Percentiles rank a stretch among this genome's conserved stretches.
These are phyloP conservation scores for Fennellomyces sp. DNA, from an alignment of 371 early-diverging fungal genomes.

Conservation along the genomic window DNA sequence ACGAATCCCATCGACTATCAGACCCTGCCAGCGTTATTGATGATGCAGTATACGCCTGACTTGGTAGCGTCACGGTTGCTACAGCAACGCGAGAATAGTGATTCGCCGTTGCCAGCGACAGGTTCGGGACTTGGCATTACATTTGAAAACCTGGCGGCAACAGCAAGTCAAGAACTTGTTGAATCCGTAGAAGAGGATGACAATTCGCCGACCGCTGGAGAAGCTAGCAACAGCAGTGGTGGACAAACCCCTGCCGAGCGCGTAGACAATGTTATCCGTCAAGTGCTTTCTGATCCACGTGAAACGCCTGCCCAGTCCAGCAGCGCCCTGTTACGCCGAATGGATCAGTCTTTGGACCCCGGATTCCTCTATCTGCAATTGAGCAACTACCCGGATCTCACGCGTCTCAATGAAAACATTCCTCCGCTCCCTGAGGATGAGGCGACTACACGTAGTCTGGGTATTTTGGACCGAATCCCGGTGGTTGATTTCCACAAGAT, in stretches of 20 bases:
- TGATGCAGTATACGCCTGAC: slow-evolving; percentile 63
- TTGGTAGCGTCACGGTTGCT: slow-evolving; percentile 21
- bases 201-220: background rate
- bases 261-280: slow-evolving; percentile 10
- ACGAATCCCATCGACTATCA: slow-evolving; percentile 56
- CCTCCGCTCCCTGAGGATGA: slow-evolving; percentile 79
- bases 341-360: slow-evolving; percentile 62
- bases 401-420: slow-evolving; percentile 58
- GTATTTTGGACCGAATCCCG: slow-evolving; percentile 86
- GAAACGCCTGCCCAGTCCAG: slow-evolving; percentile 6
- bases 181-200: slow-evolving; percentile 8
- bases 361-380: slow-evolving; percentile 67
- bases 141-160: slow-evolving; percentile 5
- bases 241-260: background rate
- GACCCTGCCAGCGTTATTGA: slow-evolving; percentile 61
- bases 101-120: background rate
- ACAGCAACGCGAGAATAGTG: background rate
- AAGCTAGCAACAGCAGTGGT: slow-evolving; percentile 2
- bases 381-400: slow-evolving; percentile 74
- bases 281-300: slow-evolving; percentile 33
- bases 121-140: slow-evolving; percentile 30
- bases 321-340: slow-evolving; percentile 29
- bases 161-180: background rate
- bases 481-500: slow-evolving; percentile 95
- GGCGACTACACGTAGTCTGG: slow-evolving; percentile 72